Conservation (phyloP, 495 filamentous ascomycete genomes). For the Tuber aestivum region DNA sequence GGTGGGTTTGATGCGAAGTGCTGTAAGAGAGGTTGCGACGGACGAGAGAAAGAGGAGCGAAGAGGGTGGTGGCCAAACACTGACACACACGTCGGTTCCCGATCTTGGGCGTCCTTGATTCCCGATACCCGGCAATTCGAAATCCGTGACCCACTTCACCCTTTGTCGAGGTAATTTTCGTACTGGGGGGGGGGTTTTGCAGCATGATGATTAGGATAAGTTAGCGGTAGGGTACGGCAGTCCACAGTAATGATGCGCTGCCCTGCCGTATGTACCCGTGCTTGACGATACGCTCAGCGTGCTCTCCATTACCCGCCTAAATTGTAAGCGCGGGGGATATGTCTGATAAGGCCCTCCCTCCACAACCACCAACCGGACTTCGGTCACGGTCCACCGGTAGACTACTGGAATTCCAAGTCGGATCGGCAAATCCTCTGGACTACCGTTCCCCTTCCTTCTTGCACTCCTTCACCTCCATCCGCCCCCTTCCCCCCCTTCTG, state of each 20-base stretch:
- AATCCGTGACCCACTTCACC: background rate
- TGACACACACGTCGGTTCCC: conserved; percentile 1
- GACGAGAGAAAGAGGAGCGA: background rate
- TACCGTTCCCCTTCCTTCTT: background rate
- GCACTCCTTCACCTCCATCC: background rate
- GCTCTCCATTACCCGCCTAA: background rate
- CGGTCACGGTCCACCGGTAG: background rate
- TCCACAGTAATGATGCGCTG: no score
- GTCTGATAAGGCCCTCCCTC: background rate
- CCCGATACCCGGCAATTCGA: background rate
- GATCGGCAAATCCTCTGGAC: background rate
- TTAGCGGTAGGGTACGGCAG: no score
- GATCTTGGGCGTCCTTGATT: background rate
- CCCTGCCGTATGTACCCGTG: no score
- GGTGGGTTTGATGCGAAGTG: background rate
- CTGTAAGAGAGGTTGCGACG: background rate
- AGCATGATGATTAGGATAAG: no score
- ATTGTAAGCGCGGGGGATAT: background rate
- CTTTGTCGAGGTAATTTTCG: background rate
- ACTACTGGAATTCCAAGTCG: background rate
- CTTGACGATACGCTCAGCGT: background rate
- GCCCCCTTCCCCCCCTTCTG: background rate
- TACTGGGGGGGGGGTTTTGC: no score
- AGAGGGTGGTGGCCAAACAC: background rate
- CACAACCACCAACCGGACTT: background rate